Base-by-base conservation (phyloP, 208 protist genomes). In the Leishmania mexicana region DNA sequence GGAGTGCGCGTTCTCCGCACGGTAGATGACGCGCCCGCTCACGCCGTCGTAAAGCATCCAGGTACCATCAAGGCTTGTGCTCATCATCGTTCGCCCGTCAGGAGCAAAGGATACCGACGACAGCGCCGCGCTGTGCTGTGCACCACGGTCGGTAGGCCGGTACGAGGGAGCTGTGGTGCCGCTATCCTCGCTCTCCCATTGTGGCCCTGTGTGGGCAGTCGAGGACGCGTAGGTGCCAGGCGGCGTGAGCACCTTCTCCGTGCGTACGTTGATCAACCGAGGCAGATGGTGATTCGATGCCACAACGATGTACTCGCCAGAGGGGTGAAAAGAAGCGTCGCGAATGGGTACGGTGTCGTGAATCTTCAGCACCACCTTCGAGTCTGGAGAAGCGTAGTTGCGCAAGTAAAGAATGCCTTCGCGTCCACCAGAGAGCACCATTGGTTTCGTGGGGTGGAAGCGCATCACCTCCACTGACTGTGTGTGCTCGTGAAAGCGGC, bases 41-140 rank as follows among this genome's bases (percentile, higher is more conserved):
- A 93, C 89, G 24, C 91, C 91, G 77, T 97, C 94, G 79, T 94
- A 95, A 11, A 96, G 57, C 79, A 90, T 90, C 86, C 91, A 91
- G 24, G 89, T 88, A 21, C 94, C 94, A 81, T 97, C 94, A 2
- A 96, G 76, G 47, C 90, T 89, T 21, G 88, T 89, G 17, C 88
- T 93, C 28, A 87, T 85, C 83, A 96, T 90, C 10, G 89, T 89
- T 17, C 93, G 85, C 38, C 92, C 94, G 75, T 96, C 92, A 13
- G 68, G 75, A 0, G 90, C 75, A 40, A 95, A 97, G 71, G 40
- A 79, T 0, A 95, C 92, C 17, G 79, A 76, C 38, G 88, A 95
- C 17, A 98, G 83, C n/a, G 84, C 92, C 0, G 91, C 94, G 5
- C 86, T 91, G 87, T 97, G 94, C 81, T 85, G 82, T 58, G 81